Base-by-base conservation (phyloP, 176 grass and related monocot species). In the Carex myosuroides region DNA sequence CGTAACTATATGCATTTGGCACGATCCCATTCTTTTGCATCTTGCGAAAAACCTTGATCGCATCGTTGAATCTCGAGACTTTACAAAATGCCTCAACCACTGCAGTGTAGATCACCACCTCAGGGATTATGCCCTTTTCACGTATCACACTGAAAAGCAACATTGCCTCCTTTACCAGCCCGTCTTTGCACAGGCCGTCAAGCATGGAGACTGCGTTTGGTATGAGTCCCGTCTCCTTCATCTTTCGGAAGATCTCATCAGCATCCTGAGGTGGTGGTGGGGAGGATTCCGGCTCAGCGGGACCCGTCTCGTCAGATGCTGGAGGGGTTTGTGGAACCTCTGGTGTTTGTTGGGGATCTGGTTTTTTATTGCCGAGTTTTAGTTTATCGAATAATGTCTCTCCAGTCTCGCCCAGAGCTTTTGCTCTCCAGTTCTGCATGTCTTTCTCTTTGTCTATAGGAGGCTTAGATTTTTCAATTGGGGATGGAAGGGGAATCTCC, bases 151-250 rank as follows among this genome's bases (percentile, higher is more conserved):
- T 88, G 64, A 98, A 98, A 59, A 98, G 86, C 68, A 95, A 93
- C 93, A 98, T 93, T 80, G 96, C 96, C 69, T 98, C 96, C 76
- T 95, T 88, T 60, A 98, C 84, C 76, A 95, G 50, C n/a, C 96
- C 96, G 57, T 90, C 92, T 88, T 98, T 98, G 52, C 96, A 98
- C 35, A 98, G 81, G 18, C 91, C 91, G 21, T 95, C 93, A 18
- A 98, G 93, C 96, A 98, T 98, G 64, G 93, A 72, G 33, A 98
- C 93, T 18, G 96, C 93, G 85, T 98, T 98, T 0, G 89, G 96
- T 60, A 98, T 95, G 16, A 93, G 83, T 16, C 96, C 96, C 0
- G 88, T 95, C 83, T 98, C 86, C 61, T 93, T 98, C 96, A 99
- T 95, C 88, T 99, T 95, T 55, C 77, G 65, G 59, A 99, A 95